Evolutionary conservation across 163 green algal genomes (phyloP), one percentile per base, ranked within the genome.

Genomic region (Chloromonas sp.): DNA sequence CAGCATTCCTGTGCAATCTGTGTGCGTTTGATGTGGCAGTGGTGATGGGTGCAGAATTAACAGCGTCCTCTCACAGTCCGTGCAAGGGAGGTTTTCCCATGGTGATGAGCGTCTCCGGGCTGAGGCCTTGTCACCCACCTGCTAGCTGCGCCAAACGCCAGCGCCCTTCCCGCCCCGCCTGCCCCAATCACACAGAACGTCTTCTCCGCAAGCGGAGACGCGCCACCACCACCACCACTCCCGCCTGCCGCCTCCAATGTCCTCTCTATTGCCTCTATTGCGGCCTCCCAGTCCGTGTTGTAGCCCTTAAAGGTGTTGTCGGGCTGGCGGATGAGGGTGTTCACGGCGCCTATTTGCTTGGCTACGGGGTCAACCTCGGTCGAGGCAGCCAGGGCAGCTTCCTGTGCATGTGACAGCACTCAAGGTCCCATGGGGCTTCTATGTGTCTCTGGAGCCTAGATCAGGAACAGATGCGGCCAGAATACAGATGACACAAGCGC

Each of bases 241-340:
- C 1, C 62, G 58, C 58, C 62, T 2, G 60, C 61, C 0, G 81
- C 79, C 15, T 76, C 70, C 78, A 95, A 76, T 58, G 81, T 58
- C n/a, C 78, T 81, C 85, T 92, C 86, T 79, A 90, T 92, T n/a
- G 87, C 86, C 71, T 71, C 85, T 70, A 99, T 97, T 13, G 96
- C 97, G 0, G 97, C 97, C 0, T 82, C 79, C 90, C 93, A 99
- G 89, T 99, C 97, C 0, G 97, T 99, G 92, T 99, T 99, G 92
- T 94, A 97, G 0, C 90, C 97, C 81, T 88, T 89, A 82, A 83
- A 92, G 3, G 74, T 70, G 59, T 82, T 84, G 70, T 96, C 92
- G 60, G 83, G 60, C 85, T 93, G 89, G 1, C 94, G 88, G 57
- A 99, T 90, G 2, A 99, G 89, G 15, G 97, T 99, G 93, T 99